These are phyloP conservation scores for Mortierella polycephala DNA, from an alignment of 371 early-diverging fungal genomes.

Conservation along the genomic window DNA sequence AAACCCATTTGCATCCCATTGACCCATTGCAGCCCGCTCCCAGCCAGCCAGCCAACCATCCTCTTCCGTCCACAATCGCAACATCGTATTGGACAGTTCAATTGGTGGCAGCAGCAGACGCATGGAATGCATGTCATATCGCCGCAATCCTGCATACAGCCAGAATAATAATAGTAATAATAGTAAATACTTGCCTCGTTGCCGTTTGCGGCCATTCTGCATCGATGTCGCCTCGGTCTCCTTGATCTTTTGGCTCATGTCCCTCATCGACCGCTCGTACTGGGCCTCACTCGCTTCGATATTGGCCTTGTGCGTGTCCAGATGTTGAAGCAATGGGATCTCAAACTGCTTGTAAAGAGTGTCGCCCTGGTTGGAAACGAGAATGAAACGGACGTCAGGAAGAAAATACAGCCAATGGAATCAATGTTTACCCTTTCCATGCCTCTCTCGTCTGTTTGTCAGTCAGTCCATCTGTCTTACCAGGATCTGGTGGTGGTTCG, in stretches of 20 bases:
- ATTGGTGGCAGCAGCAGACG: too few relatives aligned
- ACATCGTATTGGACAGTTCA: not conserved
- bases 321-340: conserved; percentile 59
- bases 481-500: conserved; percentile 68
- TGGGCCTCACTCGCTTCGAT: conserved; percentile 61
- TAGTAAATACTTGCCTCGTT: conserved; percentile 54
- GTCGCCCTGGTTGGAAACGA: conserved; percentile 51
- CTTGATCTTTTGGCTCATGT: conserved; percentile 63
- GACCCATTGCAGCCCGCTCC: too few relatives aligned
- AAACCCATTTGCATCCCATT: too few relatives aligned
- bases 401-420: not conserved
- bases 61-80: not conserved
- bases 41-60: not conserved
- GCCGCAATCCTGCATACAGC: not conserved
- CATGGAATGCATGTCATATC: not conserved
- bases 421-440: not conserved
- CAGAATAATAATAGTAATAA: not conserved
- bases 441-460: not conserved
- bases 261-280: conserved; percentile 58
- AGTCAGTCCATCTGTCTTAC: conserved; percentile 38
- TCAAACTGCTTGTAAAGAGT: conserved; percentile 61
- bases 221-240: conserved; percentile 63
- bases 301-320: conserved; percentile 59
- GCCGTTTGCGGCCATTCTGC: conserved; percentile 59
- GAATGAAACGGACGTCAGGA: not conserved